Conservation (phyloP, 768 basidiomycete genomes). For the Panus rudis region DNA sequence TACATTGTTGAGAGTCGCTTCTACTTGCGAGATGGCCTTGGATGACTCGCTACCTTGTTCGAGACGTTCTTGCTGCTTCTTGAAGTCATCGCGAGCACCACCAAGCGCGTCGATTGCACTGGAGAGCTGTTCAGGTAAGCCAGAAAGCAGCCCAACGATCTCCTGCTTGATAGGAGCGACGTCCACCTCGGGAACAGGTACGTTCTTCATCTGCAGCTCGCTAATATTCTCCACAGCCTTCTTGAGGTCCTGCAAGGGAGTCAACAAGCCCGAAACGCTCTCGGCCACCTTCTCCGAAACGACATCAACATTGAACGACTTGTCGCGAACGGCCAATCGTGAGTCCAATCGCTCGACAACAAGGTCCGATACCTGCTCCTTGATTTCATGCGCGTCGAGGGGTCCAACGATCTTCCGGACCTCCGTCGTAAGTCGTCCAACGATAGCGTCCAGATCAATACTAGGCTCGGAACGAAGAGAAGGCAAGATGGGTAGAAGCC, state of each 20-base stretch:
- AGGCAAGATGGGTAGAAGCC: conserved; percentile 61
- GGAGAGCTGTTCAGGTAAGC: conserved; percentile 41
- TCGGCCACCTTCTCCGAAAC: conserved; percentile 52
- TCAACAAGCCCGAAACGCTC: conserved; percentile 39
- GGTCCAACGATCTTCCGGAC: conserved; percentile 66
- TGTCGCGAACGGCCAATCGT: conserved; percentile 71
- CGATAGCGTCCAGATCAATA: conserved; percentile 46
- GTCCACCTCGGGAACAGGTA: conserved; percentile 7
- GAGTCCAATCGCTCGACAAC: conserved; percentile 83
- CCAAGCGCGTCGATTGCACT: conserved; percentile 39
- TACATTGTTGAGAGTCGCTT: conserved; percentile 42
- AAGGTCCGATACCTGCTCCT: conserved; percentile 83
- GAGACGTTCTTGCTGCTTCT: conserved; percentile 11
- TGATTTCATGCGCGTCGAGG: conserved; percentile 79
- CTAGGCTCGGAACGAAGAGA: conserved; percentile 25
- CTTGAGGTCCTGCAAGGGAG: conserved; percentile 21
- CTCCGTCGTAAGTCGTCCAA: conserved; percentile 56
- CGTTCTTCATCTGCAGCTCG: not conserved
- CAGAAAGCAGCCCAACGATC: conserved; percentile 31
- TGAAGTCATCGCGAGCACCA: conserved; percentile 19
- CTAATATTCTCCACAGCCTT: conserved; percentile 12
- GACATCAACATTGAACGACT: conserved; percentile 54
- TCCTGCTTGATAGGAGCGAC: conserved; percentile 14
- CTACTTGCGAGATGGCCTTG: conserved; percentile 35
- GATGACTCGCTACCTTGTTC: conserved; percentile 11